These are phyloP conservation scores for Diplodia sapinea DNA, from an alignment of 2,329 filamentous ascomycete species.

Conservation along the genomic window DNA sequence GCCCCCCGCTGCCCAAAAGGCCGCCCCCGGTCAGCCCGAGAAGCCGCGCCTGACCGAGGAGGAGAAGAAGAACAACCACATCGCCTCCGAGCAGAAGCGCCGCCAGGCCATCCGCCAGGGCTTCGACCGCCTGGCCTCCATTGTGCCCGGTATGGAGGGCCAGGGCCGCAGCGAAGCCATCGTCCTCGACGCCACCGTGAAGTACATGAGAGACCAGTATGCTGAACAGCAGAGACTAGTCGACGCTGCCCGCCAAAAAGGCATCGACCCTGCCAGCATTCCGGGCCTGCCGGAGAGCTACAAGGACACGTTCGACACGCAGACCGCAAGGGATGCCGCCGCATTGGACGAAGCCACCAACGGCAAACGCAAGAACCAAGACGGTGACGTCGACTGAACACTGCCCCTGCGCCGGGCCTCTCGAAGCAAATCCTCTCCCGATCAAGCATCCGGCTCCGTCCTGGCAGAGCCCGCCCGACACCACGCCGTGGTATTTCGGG, in stretches of 20 bases:
- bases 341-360: slow-evolving; percentile 16
- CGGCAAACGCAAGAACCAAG: slow-evolving; percentile 16
- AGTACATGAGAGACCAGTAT: slow-evolving; percentile 52
- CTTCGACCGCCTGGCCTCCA: slow-evolving; percentile 78
- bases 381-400: slow-evolving; percentile 18
- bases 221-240: slow-evolving; percentile 45
- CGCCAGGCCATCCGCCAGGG: slow-evolving; percentile 79
- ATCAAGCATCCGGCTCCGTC: neutral
- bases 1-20: slow-evolving; percentile 6
- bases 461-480: neutral
- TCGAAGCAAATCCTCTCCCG: neutral
- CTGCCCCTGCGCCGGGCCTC: neutral
- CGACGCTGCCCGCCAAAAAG: slow-evolving; percentile 29
- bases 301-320: slow-evolving; percentile 25
- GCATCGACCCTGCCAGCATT: slow-evolving; percentile 22
- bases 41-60: slow-evolving; percentile 71
- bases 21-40: slow-evolving; percentile 43
- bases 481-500: neutral
- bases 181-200: slow-evolving; percentile 68
- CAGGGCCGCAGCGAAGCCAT: slow-evolving; percentile 84
- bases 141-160: slow-evolving; percentile 82
- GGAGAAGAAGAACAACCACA: slow-evolving; percentile 77
- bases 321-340: slow-evolving; percentile 27
- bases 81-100: slow-evolving; percentile 70
- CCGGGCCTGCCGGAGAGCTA: slow-evolving; percentile 29